These are phyloP conservation scores for Coemansia sp. DNA, from an alignment of 192 early-diverging fungal species.

Conservation along the genomic window DNA sequence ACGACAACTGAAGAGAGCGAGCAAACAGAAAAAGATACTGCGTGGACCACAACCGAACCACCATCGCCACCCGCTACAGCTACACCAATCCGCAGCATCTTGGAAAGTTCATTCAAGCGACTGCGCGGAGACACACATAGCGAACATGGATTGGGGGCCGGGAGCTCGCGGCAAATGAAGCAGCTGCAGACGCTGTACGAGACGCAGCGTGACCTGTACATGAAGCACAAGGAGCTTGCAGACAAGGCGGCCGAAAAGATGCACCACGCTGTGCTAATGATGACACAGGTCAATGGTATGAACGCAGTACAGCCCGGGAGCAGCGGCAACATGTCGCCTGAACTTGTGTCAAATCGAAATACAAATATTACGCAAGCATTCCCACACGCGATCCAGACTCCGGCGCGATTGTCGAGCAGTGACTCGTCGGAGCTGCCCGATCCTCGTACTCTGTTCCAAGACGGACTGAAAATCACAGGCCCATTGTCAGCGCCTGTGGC, in stretches of 20 bases:
- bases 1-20: neutral
- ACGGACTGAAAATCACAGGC: neutral
- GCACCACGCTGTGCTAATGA: conserved; percentile 17
- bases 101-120: neutral
- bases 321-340: neutral
- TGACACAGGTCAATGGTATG: neutral
- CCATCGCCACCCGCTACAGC: neutral
- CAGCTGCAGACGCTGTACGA: conserved; percentile 15
- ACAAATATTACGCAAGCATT: neutral
- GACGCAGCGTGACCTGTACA: conserved; percentile 14
- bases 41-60: neutral
- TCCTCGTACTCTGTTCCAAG: neutral
- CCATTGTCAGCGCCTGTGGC: neutral
- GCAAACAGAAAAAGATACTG: neutral
- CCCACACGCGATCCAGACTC: neutral
- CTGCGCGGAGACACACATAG: neutral
- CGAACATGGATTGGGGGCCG: neutral
- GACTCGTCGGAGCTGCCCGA: neutral
- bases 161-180: neutral
- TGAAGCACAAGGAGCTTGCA: conserved; percentile 23
- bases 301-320: neutral
- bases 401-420: neutral
- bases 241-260: conserved; percentile 32
- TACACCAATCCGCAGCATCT: neutral
- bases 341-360: neutral